phyloP scores from a whole-genome alignment of 1,139 yeast species.

The Debaryomyces subglobosus region DNA sequence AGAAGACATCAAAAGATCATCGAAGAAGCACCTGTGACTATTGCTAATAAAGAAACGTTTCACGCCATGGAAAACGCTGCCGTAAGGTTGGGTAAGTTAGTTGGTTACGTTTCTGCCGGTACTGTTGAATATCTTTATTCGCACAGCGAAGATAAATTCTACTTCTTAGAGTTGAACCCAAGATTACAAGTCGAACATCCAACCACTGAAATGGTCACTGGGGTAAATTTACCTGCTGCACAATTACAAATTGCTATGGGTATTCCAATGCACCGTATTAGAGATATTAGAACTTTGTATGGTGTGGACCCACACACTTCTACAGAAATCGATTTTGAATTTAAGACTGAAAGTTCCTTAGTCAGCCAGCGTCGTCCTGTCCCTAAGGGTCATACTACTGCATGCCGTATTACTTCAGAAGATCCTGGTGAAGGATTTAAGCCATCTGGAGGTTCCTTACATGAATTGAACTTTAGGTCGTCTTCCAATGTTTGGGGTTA shows the following conservation, averaged over 20 bases:
- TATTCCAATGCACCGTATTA: constrained; percentile 91
- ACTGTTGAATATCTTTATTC: constrained; percentile 97
- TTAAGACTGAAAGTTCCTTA: constrained; percentile 70
- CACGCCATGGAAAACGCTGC: constrained; percentile 95
- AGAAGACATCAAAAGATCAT: constrained; percentile 96
- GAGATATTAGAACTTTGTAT: constrained; percentile 87
- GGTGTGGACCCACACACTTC: constrained; percentile 96
- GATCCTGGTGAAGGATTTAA: constrained; percentile 99
- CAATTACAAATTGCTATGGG: constrained; percentile 99
- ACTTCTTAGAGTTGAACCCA: constrained; percentile 94
- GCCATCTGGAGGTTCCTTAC: constrained; percentile 96
- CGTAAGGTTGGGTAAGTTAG: constrained; percentile 91
- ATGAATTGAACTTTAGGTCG: constrained; percentile 94
- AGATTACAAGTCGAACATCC: constrained; percentile 99
- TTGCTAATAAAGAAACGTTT: constrained; percentile 87
- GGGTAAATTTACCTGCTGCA: constrained; percentile 96
- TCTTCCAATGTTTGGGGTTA: constrained; percentile 99
- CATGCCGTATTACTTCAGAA: constrained; percentile 97
- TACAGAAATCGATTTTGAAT: constrained; percentile 89
- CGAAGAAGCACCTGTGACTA: constrained; percentile 96
- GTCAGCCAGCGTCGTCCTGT: constrained; percentile 86
- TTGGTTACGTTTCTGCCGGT: constrained; percentile 98
- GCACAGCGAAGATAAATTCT: constrained; percentile 90
- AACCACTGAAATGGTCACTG: constrained; percentile 98
- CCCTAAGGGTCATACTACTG: constrained; percentile 98